A percentile compares a stretch with the other conserved stretches of the same genome.
Conservation (phyloP, 192 early-diverging fungal species). For the Coemansia umbellata region DNA sequence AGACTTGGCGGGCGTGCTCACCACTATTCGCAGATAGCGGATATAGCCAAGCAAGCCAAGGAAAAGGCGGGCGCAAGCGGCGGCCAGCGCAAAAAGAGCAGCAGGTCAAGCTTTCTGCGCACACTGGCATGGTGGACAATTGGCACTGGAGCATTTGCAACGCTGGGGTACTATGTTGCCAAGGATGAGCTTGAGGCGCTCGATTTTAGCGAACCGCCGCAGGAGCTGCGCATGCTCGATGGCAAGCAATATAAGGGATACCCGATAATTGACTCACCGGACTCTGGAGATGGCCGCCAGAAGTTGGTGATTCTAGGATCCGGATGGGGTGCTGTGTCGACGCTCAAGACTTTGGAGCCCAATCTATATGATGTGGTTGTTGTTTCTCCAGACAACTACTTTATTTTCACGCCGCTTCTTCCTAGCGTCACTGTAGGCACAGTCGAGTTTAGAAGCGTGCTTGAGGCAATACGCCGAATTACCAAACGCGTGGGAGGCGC, state of each 20-base stretch:
- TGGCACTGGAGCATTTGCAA: conserved; percentile 11
- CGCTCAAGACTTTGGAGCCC: conserved; percentile 68
- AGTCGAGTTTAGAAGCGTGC: conserved; percentile 80
- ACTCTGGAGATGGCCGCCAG: conserved; percentile 17
- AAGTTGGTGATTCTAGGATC: conserved; percentile 50
- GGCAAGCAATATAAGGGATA: conserved; percentile 12
- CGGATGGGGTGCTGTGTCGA: conserved; percentile 52
- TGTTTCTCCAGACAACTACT: conserved; percentile 85
- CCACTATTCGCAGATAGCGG: no score
- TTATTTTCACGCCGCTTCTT: conserved; percentile 74
- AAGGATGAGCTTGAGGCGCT: conserved; percentile 42
- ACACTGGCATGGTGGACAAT: conserved; percentile 18
- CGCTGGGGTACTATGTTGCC: conserved; percentile 15
- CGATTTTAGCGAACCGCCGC: conserved; percentile 32
- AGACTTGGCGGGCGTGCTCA: no score
- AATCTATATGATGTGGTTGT: conserved; percentile 73
- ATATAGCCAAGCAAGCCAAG: neutral
- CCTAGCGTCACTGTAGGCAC: conserved; percentile 83
- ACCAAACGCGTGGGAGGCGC: conserved; percentile 75
- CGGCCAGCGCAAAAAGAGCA: neutral
- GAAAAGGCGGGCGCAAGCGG: neutral
- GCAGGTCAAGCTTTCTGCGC: conserved; percentile 17
- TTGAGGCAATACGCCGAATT: conserved; percentile 84
- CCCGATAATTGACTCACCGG: conserved; percentile 21
- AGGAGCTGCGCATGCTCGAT: conserved; percentile 19